These are phyloP conservation scores for Candida multigemmis DNA, from an alignment of 805 yeast genomes.

Conservation along the genomic window DNA sequence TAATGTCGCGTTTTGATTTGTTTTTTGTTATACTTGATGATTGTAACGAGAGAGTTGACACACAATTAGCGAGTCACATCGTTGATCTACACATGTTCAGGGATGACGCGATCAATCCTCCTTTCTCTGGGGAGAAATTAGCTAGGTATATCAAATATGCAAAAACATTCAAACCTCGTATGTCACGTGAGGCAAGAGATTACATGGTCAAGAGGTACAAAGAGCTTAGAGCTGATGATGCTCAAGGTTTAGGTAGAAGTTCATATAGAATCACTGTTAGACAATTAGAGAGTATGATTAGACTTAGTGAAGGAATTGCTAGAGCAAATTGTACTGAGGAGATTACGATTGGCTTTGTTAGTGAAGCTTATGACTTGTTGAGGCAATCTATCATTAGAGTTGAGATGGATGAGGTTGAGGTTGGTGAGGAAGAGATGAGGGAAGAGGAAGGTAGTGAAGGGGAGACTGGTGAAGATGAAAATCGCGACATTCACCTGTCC, in stretches of 20 bases:
- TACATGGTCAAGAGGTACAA: conserved; percentile 71
- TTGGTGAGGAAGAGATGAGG: conserved; percentile 55
- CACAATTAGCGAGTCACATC: conserved; percentile 85
- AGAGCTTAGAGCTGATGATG: conserved; percentile 81
- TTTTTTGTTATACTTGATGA: conserved; percentile 94
- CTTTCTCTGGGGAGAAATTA: conserved; percentile 81
- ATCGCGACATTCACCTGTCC: conserved; percentile 4
- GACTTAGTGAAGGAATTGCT: conserved; percentile 93
- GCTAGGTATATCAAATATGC: conserved; percentile 87
- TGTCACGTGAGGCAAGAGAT: conserved; percentile 75
- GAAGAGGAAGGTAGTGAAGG: conserved; percentile 14
- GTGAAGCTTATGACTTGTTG: conserved; percentile 85
- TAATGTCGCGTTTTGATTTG: conserved; percentile 95
- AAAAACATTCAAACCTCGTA: conserved; percentile 81
- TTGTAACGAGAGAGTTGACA: conserved; percentile 84
- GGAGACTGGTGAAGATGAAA: conserved; percentile 10
- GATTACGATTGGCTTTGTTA: conserved; percentile 75
- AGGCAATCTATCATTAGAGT: conserved; percentile 90
- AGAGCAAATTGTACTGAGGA: conserved; percentile 91
- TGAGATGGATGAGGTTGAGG: conserved; percentile 85
- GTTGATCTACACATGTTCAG: conserved; percentile 86
- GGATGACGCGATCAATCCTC: conserved; percentile 86
- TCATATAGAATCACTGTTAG: conserved; percentile 94
- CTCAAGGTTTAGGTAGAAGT: conserved; percentile 77
- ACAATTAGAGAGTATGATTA: conserved; percentile 88